Percentiles rank a stretch among this genome's conserved stretches.
Conservation (phyloP, 2,329 filamentous ascomycete species). For the Anthostomella pinea region DNA sequence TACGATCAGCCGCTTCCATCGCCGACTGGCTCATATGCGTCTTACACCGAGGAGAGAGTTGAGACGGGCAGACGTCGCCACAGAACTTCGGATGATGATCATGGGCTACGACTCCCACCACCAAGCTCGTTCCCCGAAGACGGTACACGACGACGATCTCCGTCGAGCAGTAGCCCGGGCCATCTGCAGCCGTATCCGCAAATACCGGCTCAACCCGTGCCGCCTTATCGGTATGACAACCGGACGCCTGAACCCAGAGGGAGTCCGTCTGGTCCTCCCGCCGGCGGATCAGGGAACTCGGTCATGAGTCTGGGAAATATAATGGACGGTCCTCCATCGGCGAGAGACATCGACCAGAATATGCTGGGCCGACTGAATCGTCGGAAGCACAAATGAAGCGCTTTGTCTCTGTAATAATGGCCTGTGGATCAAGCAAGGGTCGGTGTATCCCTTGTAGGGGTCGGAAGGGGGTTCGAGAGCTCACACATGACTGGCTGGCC, state of each 20-base stretch:
- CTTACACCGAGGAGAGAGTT: slow-evolving; percentile 36
- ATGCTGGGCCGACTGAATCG: slow-evolving; percentile 54
- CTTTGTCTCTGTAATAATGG: too few relatives aligned
- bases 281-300: slow-evolving; percentile 39
- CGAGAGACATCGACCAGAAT: slow-evolving; percentile 51
- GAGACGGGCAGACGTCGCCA: slow-evolving; percentile 35
- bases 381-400: slow-evolving; percentile 15
- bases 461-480: too few relatives aligned
- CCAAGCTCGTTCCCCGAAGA: slow-evolving; percentile 45
- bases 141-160: slow-evolving; percentile 49
- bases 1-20: slow-evolving; percentile 35
- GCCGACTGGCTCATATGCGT: slow-evolving; percentile 35
- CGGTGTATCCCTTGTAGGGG: not conserved
- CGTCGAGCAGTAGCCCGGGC: slow-evolving; percentile 49
- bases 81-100: slow-evolving; percentile 34
- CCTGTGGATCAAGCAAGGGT: too few relatives aligned
- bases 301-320: slow-evolving; percentile 53
- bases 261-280: slow-evolving; percentile 35
- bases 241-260: slow-evolving; percentile 38
- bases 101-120: slow-evolving; percentile 44
- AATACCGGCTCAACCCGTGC: slow-evolving; percentile 25
- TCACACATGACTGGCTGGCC: slow-evolving; percentile 19
- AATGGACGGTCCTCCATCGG: slow-evolving; percentile 40
- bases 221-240: slow-evolving; percentile 32
- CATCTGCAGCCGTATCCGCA: slow-evolving; percentile 39